Percentiles rank a stretch among this genome's conserved stretches.
phyloP scores from a whole-genome alignment of 139 green algal species.

The Tetradesmus lagerheimii region DNA sequence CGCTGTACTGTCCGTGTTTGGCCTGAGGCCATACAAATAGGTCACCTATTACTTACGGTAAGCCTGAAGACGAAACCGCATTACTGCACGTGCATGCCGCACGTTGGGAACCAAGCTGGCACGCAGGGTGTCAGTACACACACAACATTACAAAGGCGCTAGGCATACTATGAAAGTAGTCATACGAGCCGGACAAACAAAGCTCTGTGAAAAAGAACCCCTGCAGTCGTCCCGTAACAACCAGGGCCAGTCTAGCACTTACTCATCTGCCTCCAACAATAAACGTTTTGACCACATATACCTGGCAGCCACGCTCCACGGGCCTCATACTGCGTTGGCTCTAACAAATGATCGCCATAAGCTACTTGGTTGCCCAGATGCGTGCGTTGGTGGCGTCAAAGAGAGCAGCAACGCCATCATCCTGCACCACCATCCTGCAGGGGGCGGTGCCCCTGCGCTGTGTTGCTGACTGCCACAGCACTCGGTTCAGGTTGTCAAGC shows the following conservation, averaged over 20 bases:
- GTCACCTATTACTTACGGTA: not conserved
- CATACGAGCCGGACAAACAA: not conserved
- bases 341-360: too few relatives aligned
- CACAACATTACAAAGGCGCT: not conserved
- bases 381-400: not conserved
- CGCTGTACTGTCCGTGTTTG: not conserved
- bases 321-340: too few relatives aligned
- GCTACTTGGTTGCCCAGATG: not conserved
- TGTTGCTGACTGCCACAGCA: not conserved
- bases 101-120: too few relatives aligned
- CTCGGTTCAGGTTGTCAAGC: not conserved
- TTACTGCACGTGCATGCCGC: too few relatives aligned
- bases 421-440: not conserved
- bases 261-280: too few relatives aligned
- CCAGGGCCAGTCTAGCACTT: too few relatives aligned
- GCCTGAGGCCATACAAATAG: not conserved
- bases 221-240: too few relatives aligned
- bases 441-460: not conserved
- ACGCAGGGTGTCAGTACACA: not conserved
- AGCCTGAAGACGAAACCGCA: too few relatives aligned
- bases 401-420: slow-evolving; percentile 4
- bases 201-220: not conserved
- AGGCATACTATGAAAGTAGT: not conserved
- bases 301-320: too few relatives aligned
- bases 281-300: too few relatives aligned